A percentile compares a stretch with the other conserved stretches of the same genome.
phyloP scores from a whole-genome alignment of 495 filamentous ascomycete species.

The Lentithecium fluviatile region DNA sequence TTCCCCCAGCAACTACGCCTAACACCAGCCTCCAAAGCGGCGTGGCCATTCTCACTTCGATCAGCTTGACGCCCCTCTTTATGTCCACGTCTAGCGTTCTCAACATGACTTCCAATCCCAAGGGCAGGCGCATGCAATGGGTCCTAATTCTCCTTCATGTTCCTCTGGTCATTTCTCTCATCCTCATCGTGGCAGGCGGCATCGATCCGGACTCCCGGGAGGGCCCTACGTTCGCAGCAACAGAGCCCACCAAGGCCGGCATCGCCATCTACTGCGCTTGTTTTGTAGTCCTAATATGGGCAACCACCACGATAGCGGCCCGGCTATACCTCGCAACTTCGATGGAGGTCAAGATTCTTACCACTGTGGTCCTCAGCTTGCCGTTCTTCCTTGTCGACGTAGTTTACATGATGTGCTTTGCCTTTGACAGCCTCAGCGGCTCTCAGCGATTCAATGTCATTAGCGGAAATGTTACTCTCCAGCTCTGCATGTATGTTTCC shows the following conservation, averaged over 20 bases:
- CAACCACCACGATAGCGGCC: conserved; percentile 18
- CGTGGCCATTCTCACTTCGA: conserved; percentile 25
- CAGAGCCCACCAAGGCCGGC: conserved; percentile 24
- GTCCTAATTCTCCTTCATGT: conserved; percentile 22
- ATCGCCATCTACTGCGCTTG: conserved; percentile 26
- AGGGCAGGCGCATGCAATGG: conserved; percentile 30
- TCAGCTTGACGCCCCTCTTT: conserved; percentile 25
- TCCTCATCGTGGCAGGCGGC: conserved; percentile 27
- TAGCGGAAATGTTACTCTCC: conserved; percentile 22
- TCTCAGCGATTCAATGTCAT: conserved; percentile 30
- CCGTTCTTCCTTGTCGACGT: conserved; percentile 29
- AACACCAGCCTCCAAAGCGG: conserved; percentile 18
- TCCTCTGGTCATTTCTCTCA: conserved; percentile 19
- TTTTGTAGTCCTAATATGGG: conserved; percentile 24
- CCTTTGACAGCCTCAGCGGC: conserved; percentile 23
- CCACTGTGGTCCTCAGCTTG: conserved; percentile 24
- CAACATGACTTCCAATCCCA: conserved; percentile 15
- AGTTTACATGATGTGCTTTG: conserved; percentile 33
- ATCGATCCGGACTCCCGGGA: conserved; percentile 24
- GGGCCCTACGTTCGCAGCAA: conserved; percentile 18
- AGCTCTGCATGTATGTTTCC: conserved; percentile 28
- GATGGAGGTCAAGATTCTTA: conserved; percentile 22
- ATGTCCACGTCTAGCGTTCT: conserved; percentile 19
- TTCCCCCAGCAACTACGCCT: neutral
- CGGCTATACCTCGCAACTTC: conserved; percentile 23